Percentiles rank a stretch among this genome's conserved stretches.
These are phyloP conservation scores for Pulveroboletus ridleyi DNA, from an alignment of 1,284 basidiomycete genomes.

Conservation along the genomic window DNA sequence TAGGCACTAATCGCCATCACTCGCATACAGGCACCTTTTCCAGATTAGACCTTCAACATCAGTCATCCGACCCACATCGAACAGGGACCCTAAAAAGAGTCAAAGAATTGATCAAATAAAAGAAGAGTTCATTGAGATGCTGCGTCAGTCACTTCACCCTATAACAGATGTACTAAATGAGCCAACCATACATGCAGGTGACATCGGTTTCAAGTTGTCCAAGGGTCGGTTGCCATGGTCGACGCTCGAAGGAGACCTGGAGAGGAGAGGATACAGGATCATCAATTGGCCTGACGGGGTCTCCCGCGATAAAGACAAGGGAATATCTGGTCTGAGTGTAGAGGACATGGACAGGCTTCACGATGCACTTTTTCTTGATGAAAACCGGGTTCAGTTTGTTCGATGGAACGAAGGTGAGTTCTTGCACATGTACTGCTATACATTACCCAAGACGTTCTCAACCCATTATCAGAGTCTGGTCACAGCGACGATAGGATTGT, in stretches of 20 bases:
- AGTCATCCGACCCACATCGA: slow-evolving; percentile 1
- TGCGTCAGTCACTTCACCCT: slow-evolving; percentile 10
- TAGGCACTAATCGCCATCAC: neutral
- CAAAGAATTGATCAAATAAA: slow-evolving; percentile 17
- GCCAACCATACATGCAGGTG: neutral
- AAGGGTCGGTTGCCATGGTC: slow-evolving; percentile 18
- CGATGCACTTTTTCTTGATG: neutral
- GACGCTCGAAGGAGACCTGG: slow-evolving; percentile 12
- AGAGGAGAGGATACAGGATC: slow-evolving; percentile 8
- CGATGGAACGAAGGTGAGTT: neutral
- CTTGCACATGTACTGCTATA: neutral
- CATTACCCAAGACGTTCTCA: neutral
- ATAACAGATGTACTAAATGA: accelerated
- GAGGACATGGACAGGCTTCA: neutral
- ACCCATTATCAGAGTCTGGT: neutral
- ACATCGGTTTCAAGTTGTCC: slow-evolving; percentile 4
- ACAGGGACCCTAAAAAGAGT: neutral
- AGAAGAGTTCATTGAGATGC: slow-evolving; percentile 15
- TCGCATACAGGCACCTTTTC: neutral
- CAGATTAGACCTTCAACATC: neutral
- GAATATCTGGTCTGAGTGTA: neutral
- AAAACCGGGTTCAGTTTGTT: neutral
- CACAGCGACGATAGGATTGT: neutral
- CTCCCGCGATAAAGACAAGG: slow-evolving; percentile 8
- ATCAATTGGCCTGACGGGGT: slow-evolving; percentile 13